Evolutionary conservation across 208 protist genomes (phyloP).

Genomic region (Strigomonas culicis): DNA sequence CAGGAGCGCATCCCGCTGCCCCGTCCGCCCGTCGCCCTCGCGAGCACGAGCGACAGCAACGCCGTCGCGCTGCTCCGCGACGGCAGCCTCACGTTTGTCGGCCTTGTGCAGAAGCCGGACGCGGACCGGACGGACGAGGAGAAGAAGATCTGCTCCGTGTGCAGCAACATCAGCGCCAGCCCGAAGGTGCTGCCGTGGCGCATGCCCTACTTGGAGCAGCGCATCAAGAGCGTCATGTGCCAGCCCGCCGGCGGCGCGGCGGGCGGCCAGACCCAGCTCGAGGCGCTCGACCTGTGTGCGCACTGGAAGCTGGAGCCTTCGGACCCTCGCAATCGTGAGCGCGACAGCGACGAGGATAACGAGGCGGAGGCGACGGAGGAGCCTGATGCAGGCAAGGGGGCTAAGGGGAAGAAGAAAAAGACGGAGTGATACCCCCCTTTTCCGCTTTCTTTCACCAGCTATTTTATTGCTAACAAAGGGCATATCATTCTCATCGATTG

Average conservation of each 20-base stretch:
- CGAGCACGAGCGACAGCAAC: conserved; percentile 31
- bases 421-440: neutral
- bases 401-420: conserved; percentile 11
- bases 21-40: conserved; percentile 37
- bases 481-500: conserved; percentile 6
- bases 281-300: conserved; percentile 53
- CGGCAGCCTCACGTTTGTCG: conserved; percentile 43
- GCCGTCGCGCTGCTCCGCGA: conserved; percentile 51
- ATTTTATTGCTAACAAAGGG: neutral
- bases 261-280: neutral
- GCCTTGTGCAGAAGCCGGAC: conserved; percentile 18
- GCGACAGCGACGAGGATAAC: conserved; percentile 14
- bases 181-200: conserved; percentile 17
- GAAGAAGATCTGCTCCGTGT: conserved; percentile 28
- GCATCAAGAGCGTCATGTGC: conserved; percentile 28
- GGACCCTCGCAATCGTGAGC: conserved; percentile 51
- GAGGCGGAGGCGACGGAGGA: conserved; percentile 15
- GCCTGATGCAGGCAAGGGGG: conserved; percentile 2
- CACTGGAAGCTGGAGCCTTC: conserved; percentile 67
- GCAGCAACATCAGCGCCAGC: conserved; percentile 26
- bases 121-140: conserved; percentile 10
- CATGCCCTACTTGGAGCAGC: conserved; percentile 39
- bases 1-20: conserved; percentile 25
- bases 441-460: neutral
- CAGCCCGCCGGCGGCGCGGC: neutral